Evolutionary conservation across 371 early-diverging fungal species (phyloP), one percentile per base, ranked within the genome.

Genomic region (Basidiobolus meristosporus): DNA sequence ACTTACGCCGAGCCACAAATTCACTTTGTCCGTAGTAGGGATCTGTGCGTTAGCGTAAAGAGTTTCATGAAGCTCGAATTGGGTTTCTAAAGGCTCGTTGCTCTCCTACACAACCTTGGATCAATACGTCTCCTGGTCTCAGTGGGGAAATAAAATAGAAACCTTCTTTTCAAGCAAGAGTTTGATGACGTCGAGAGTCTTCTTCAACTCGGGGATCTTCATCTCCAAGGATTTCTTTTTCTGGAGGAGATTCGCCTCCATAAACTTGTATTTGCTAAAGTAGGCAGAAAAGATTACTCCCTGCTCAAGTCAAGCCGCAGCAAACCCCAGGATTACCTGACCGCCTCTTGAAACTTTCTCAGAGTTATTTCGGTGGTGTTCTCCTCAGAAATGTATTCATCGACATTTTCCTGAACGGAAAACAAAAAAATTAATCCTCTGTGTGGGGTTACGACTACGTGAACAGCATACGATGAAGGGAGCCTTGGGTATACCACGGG

Each of bases 201-300:
- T 90, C 59, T 80, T 73, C 47, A 96, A 85, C 54, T 96, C 93
- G n/a, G 93, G 97, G 17, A 92, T 77, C 67, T 92, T 96, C 36
- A 71, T 64, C 47, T 88, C 84, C 17, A 96, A 65, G 28, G 73
- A 69, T 38, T 69, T 64, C 51, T 81, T 76, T 46, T 85, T 79
- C 47, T 82, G 82, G 21, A 82, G 54, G 53, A 82, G 66, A 50
- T 82, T 86, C 50, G 67, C 57, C 57, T 96, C 92, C 97, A 96
- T 96, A 57, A 84, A 90, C 55, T 80, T 80, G 72, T 92, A 96
- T 56, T 96, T 96, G 43, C 95, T 93, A 49, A 16, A 14, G 16
- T 11, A 3, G 15, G 9, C 3, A 22, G 7, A 15, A 17, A 2
- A 40, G 18, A 42, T 10, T 7, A 29, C 11, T 23, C 17, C 20